phyloP scores from a whole-genome alignment of 225 moss, liverwort and hornwort species.

The Bryoerythrophyllum caledonicum region DNA sequence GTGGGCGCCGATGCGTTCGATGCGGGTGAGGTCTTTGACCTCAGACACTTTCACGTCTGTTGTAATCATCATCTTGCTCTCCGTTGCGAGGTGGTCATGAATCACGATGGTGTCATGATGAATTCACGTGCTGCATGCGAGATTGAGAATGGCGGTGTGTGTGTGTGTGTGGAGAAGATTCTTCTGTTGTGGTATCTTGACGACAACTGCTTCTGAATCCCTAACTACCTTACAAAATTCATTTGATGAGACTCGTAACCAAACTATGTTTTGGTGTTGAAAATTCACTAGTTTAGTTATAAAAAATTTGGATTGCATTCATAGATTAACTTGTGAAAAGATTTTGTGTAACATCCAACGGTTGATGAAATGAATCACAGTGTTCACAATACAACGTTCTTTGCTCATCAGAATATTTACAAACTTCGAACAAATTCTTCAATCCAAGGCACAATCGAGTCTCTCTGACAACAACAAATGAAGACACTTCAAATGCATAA shows the following conservation, averaged over 20 bases:
- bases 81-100: neutral
- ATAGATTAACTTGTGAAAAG: no score
- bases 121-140: neutral
- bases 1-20: slow-evolving; percentile 88
- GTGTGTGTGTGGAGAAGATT: neutral
- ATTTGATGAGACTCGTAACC: neutral
- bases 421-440: no score
- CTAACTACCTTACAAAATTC: neutral
- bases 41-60: slow-evolving; percentile 73
- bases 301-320: no score
- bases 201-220: slow-evolving; percentile 1
- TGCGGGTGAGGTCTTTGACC: slow-evolving; percentile 71
- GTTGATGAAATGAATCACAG: no score
- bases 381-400: no score
- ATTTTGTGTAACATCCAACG: no score
- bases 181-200: neutral
- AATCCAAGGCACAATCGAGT: no score
- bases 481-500: no score
- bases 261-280: no score
- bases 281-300: no score
- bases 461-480: no score
- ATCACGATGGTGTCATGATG: neutral
- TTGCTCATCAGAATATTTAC: no score
- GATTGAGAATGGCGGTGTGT: neutral
- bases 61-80: slow-evolving; percentile 34